These are phyloP conservation scores for Chrysosporium keratinophilum DNA, from an alignment of 2,329 filamentous ascomycete species.

Conservation along the genomic window DNA sequence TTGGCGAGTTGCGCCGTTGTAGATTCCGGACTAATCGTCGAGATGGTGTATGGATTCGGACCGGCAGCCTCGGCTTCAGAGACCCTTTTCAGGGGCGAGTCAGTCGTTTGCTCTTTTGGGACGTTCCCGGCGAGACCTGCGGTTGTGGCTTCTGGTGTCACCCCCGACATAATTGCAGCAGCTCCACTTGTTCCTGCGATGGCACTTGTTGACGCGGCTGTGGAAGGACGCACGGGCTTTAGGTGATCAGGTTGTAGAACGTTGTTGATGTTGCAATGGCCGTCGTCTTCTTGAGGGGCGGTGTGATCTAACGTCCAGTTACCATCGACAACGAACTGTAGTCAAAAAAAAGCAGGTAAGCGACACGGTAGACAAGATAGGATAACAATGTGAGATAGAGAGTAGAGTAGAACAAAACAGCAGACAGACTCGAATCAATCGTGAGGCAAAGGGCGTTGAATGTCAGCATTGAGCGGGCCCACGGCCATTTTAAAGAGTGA, in stretches of 20 bases:
- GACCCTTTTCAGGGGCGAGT: constrained; percentile 11
- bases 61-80: constrained; percentile 6
- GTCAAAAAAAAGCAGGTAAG: background rate
- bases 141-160: constrained; percentile 59
- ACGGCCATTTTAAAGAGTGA: constrained; percentile 2
- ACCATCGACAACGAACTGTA: constrained; percentile 87
- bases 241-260: constrained; percentile 69
- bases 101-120: constrained; percentile 40
- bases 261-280: constrained; percentile 83
- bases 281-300: constrained; percentile 72
- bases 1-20: constrained; percentile 61
- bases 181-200: constrained; percentile 3
- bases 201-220: constrained; percentile 1
- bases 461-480: constrained; percentile 3
- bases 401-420: constrained; percentile 13
- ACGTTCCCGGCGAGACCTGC: constrained; percentile 57
- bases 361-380: constrained; percentile 5
- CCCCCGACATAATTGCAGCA: constrained; percentile 45
- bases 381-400: constrained; percentile 1
- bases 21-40: constrained; percentile 55
- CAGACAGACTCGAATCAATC: constrained; percentile 17
- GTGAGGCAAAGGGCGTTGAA: background rate
- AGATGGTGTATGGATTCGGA: constrained; percentile 43
- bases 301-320: constrained; percentile 76
- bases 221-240: constrained; percentile 20